Base-by-base conservation (phyloP, 192 early-diverging fungal species). In the Nowakowskiella sp. region DNA sequence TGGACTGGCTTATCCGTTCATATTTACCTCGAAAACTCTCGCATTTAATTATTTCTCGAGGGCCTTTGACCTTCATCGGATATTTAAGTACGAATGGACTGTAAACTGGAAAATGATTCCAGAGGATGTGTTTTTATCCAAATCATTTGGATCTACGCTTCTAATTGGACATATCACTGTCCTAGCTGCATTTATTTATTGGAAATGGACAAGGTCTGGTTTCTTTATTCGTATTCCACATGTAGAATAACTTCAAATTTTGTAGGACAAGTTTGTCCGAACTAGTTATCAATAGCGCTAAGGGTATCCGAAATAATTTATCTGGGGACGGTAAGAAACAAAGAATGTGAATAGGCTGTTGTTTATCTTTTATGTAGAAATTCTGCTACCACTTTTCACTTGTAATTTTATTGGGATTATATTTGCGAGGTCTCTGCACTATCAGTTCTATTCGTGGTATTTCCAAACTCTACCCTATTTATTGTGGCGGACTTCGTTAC, bases 371-470 rank as follows among this genome's bases (percentile, higher is more conserved):
- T 9, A 10, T 8, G 2, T 34, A 86, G 82, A 82, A 53, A 76
- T 90, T 22, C 29, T 86, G 16, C 66, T 65, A 13, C 62, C 78
- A 10, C 70, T 94, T 71, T 92, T 96, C 44, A 85, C 85, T 0
- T 73, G 77, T 24, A 96, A 96, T 67, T 79, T 98, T 64, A 84
- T 91, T 19, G 94, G 94, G 10, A 80, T 98, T 31, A 53, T 85
- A 0, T 94, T 86, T 65, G 85, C 92, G 3, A 67, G 94, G 22
- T 85, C 87, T 0, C 67, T 98, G 49, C 94, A 98, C 60, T 95
- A 94, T 60, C 92, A 96, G 74, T 98, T 98, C 61, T 98, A 90
- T 58, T 72, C 88, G 0, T 98, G 94, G 94, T 98, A 95, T 64
- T 86, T 69, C 31, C 84, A 88, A 64, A 76, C 82, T 29, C 33